A percentile compares a stretch with the other conserved stretches of the same genome.
Evolutionary conservation across 164 flowering plant species (phyloP).

Genomic region (Tetrastigma voinierianum): DNA sequence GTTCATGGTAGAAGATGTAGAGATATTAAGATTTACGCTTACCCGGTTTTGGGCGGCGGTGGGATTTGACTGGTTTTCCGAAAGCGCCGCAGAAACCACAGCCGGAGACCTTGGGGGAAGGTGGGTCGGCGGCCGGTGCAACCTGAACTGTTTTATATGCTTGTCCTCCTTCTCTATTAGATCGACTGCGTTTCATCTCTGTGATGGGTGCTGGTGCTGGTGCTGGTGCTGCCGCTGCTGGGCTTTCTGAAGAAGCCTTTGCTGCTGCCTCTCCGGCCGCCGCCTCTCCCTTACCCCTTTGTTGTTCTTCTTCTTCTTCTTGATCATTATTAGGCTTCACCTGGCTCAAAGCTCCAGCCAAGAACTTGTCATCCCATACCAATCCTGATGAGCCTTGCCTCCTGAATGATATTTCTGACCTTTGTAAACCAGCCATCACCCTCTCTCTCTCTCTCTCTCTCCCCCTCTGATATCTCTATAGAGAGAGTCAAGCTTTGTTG

Average conservation of each 20-base stretch:
- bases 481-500: not conserved
- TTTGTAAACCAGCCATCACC: conserved; percentile 56
- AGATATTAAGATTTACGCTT: conserved; percentile 16
- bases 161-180: conserved; percentile 11
- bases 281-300: not conserved
- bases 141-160: conserved; percentile 34
- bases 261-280: conserved; percentile 3
- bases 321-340: conserved; percentile 1
- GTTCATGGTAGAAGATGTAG: too few species aligned
- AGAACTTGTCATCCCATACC: conserved; percentile 73
- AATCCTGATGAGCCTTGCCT: conserved; percentile 86
- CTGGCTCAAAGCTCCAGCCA: conserved; percentile 40
- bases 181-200: conserved; percentile 17
- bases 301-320: conserved; percentile 16
- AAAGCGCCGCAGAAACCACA: conserved; percentile 50
- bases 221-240: conserved; percentile 1
- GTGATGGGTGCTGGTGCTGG: conserved; percentile 18
- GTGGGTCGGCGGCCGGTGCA: conserved; percentile 51
- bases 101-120: conserved; percentile 62
- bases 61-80: conserved; percentile 23
- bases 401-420: conserved; percentile 71
- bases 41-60: conserved; percentile 11
- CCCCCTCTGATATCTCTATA: conserved; percentile 3
- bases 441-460: conserved; percentile 7
- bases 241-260: not conserved